Percentiles rank a stretch among this genome's conserved stretches.
phyloP scores from a whole-genome alignment of 192 early-diverging fungal species.

The Backusella mclennaniae region DNA sequence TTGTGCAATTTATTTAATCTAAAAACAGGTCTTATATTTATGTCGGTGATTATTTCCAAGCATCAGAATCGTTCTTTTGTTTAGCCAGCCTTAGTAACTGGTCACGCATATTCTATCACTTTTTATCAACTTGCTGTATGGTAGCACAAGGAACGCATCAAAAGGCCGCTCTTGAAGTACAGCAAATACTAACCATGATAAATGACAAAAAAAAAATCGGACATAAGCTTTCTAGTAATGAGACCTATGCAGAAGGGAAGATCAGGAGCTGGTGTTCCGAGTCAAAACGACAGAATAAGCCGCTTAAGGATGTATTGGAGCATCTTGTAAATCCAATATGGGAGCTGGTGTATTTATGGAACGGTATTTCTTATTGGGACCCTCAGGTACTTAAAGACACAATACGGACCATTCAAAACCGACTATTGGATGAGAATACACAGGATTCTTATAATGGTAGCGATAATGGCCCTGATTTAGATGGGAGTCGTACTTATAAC shows the following conservation, averaged over 20 bases:
- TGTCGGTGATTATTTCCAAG: slow-evolving; percentile 35
- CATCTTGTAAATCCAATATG: slow-evolving; percentile 34
- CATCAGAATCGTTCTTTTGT: slow-evolving; percentile 40
- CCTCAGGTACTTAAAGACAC: neutral
- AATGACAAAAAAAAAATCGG: neutral
- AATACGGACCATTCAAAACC: neutral
- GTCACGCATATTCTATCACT: slow-evolving; percentile 41
- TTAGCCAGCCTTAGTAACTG: slow-evolving; percentile 35
- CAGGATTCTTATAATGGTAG: neutral
- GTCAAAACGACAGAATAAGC: neutral
- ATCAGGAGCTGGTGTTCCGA: slow-evolving; percentile 9
- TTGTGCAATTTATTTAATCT: neutral
- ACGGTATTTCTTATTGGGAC: slow-evolving; percentile 22
- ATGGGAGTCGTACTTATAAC: neutral
- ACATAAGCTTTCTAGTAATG: slow-evolving; percentile 31
- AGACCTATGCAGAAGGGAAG: slow-evolving; percentile 25
- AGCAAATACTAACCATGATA: slow-evolving; percentile 25
- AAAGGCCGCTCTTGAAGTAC: slow-evolving; percentile 30
- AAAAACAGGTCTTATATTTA: slow-evolving; percentile 31
- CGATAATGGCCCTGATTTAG: neutral
- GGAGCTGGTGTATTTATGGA: slow-evolving; percentile 40
- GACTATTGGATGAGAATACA: neutral
- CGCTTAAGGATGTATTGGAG: neutral
- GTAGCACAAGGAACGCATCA: slow-evolving; percentile 28
- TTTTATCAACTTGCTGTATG: slow-evolving; percentile 39